Evolutionary conservation across 2,329 filamentous ascomycete genomes (phyloP).

Genomic region (Periconia sp.): DNA sequence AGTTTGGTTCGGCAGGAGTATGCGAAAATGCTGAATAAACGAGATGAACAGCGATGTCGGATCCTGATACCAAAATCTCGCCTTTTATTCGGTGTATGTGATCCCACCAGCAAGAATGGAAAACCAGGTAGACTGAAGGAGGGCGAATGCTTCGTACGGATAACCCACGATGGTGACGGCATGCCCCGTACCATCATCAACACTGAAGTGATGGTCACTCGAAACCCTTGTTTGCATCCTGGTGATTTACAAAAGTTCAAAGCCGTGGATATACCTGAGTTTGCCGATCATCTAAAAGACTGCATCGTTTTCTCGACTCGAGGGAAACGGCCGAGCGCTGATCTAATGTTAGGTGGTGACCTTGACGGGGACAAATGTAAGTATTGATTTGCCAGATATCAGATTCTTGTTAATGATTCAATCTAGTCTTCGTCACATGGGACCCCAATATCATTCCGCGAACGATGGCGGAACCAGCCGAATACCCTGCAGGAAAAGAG

Average conservation of each 20-base stretch:
- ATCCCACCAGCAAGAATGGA: conserved; percentile 26
- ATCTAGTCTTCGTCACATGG: conserved; percentile 46
- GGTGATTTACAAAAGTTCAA: conserved; percentile 49
- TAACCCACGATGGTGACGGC: conserved; percentile 42
- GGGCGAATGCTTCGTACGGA: conserved; percentile 43
- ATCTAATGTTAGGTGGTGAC: no score
- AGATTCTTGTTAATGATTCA: conserved; percentile 22
- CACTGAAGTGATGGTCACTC: conserved; percentile 44
- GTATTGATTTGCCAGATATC: no score
- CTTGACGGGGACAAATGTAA: no score
- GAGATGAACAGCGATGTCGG: conserved; percentile 40
- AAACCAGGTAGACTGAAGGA: conserved; percentile 33
- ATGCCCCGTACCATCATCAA: conserved; percentile 36
- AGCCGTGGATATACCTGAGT: conserved; percentile 39
- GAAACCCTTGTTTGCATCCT: conserved; percentile 49
- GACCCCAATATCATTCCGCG: conserved; percentile 45
- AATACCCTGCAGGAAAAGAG: conserved; percentile 45
- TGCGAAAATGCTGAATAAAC: conserved; percentile 39
- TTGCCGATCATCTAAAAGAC: conserved; percentile 41
- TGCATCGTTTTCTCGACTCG: conserved; percentile 46
- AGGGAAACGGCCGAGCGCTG: conserved; percentile 20
- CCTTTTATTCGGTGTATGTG: conserved; percentile 45
- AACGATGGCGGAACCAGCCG: conserved; percentile 39
- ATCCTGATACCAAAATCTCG: conserved; percentile 44
- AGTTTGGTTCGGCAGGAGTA: conserved; percentile 38